Conservation (phyloP, 2,329 filamentous ascomycete species). For the Colletotrichum siamense region DNA sequence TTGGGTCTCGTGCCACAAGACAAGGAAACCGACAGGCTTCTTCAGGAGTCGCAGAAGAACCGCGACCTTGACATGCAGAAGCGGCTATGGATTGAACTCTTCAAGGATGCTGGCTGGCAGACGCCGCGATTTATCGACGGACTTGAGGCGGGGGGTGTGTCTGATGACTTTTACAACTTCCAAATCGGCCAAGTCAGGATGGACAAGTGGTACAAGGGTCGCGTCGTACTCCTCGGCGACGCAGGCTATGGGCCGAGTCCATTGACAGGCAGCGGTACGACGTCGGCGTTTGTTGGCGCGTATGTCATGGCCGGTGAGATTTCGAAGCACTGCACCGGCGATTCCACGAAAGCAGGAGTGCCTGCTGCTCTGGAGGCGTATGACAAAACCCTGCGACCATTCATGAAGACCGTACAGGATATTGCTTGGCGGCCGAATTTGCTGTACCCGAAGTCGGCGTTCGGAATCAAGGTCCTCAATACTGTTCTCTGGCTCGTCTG, state of each 20-base stretch:
- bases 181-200: conserved; percentile 51
- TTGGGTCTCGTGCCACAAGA: neutral
- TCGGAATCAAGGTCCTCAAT: conserved; percentile 2
- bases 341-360: conserved; percentile 24
- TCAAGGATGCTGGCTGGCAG: conserved; percentile 44
- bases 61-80: conserved; percentile 24
- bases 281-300: conserved; percentile 51
- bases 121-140: conserved; percentile 41
- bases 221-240: conserved; percentile 59
- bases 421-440: neutral
- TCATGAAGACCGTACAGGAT: conserved; percentile 47
- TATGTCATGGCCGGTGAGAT: conserved; percentile 65
- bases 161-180: conserved; percentile 51
- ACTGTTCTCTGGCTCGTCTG: neutral
- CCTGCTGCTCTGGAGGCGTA: conserved; percentile 44
- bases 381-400: conserved; percentile 48
- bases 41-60: neutral
- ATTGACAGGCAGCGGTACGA: conserved; percentile 56
- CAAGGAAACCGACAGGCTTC: neutral
- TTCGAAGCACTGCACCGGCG: conserved; percentile 26
- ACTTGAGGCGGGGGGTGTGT: conserved; percentile 35
- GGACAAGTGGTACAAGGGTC: conserved; percentile 46
- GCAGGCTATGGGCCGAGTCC: conserved; percentile 56
- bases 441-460: conserved; percentile 11
- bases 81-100: conserved; percentile 37